Evolutionary conservation across 768 basidiomycete genomes (phyloP).

Genomic region (Podaxis rugospora): DNA sequence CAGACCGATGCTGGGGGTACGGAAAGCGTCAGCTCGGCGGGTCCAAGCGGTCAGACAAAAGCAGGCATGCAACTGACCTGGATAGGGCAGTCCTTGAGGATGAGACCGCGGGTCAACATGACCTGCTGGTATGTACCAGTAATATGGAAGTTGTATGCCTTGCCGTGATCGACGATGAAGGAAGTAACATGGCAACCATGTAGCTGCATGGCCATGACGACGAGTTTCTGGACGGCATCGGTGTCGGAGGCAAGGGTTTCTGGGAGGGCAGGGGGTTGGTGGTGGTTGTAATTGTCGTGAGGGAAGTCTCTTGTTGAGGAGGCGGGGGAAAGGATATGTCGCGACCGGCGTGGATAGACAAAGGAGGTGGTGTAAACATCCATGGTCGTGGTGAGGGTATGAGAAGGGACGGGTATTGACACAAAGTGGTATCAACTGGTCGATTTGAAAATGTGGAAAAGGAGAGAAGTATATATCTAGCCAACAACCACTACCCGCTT

Average conservation of each 20-base stretch:
- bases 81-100: constrained; percentile 85
- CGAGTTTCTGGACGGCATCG: constrained; percentile 77
- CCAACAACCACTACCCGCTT: constrained; percentile 19
- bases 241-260: constrained; percentile 47
- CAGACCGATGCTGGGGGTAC: constrained; percentile 61
- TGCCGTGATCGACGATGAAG: constrained; percentile 64
- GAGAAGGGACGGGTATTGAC: constrained; percentile 49
- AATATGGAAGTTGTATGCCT: constrained; percentile 85
- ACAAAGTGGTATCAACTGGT: constrained; percentile 47
- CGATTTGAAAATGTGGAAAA: constrained; percentile 27
- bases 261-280: constrained; percentile 29
- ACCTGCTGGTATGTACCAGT: constrained; percentile 92
- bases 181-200: constrained; percentile 85
- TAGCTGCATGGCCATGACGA: constrained; percentile 70
- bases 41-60: constrained; percentile 7
- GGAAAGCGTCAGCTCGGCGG: constrained; percentile 15
- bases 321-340: constrained; percentile 59
- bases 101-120: constrained; percentile 82
- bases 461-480: constrained; percentile 22
- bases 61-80: constrained; percentile 45
- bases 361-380: constrained; percentile 96
- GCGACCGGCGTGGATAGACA: constrained; percentile 82
- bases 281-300: constrained; percentile 35
- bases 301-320: constrained; percentile 56
- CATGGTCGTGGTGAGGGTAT: constrained; percentile 49